phyloP scores from a whole-genome alignment of 2,329 filamentous ascomycete species.

The Alternaria metachromatica region DNA sequence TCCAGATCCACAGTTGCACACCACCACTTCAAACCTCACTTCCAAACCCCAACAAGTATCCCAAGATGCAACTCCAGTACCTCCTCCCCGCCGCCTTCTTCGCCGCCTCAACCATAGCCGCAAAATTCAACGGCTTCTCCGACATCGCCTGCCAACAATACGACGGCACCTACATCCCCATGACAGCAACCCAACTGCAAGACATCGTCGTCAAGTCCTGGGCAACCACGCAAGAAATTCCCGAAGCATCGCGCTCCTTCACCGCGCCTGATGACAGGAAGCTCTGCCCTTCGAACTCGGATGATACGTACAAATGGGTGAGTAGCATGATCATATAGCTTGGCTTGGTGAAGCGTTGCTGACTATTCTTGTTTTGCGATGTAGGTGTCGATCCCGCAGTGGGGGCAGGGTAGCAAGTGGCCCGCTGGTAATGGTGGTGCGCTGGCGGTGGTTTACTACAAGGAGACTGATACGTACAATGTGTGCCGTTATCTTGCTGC shows the following conservation, averaged over 20 bases:
- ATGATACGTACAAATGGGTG: background rate
- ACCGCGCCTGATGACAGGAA: background rate
- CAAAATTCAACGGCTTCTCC: background rate
- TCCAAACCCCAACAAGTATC: background rate
- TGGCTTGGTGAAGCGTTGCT: background rate
- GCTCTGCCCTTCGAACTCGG: background rate
- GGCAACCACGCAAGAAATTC: background rate
- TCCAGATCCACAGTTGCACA: background rate
- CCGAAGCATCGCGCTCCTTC: background rate
- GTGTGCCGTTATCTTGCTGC: background rate
- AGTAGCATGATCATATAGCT: background rate
- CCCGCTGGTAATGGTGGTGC: background rate
- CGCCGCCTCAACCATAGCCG: background rate
- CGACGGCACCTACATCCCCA: background rate
- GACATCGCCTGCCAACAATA: background rate
- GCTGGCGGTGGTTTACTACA: constrained; percentile 7
- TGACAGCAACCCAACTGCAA: background rate
- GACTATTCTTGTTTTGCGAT: background rate
- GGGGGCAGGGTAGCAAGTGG: background rate
- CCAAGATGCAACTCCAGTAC: background rate
- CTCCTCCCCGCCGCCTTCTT: background rate
- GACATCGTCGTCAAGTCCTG: background rate
- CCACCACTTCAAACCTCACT: background rate
- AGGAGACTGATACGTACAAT: constrained; percentile 9
- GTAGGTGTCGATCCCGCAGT: background rate